These are phyloP conservation scores for Yueomyces sinensis DNA, from an alignment of 805 yeast species.

Conservation along the genomic window DNA sequence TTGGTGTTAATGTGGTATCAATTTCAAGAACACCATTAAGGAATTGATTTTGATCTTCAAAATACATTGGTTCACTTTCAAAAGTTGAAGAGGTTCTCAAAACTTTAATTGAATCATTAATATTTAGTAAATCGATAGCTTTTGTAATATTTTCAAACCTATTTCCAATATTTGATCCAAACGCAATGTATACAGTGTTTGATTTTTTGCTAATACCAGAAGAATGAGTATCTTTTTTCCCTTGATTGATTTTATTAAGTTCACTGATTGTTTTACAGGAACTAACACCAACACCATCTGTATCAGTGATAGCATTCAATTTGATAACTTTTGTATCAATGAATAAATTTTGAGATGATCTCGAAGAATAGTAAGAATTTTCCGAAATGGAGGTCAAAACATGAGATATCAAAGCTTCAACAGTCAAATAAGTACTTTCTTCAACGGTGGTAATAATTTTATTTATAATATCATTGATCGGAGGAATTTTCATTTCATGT, in stretches of 20 bases:
- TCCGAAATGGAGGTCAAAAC: slow-evolving; percentile 45
- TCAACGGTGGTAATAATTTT: slow-evolving; percentile 52
- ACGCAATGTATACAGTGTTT: slow-evolving; percentile 55
- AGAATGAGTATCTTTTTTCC: background rate
- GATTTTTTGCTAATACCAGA: slow-evolving; percentile 1
- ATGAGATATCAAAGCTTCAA: slow-evolving; percentile 76
- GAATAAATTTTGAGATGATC: slow-evolving; percentile 23
- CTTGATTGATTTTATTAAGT: background rate
- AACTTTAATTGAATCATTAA: slow-evolving; percentile 32
- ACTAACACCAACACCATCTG: slow-evolving; percentile 85
- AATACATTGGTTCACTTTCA: slow-evolving; percentile 89
- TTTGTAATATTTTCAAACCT: slow-evolving; percentile 44
- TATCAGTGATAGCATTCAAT: slow-evolving; percentile 77
- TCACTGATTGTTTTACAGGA: slow-evolving; percentile 29
- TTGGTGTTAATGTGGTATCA: slow-evolving; percentile 50
- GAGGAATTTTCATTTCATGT: slow-evolving; percentile 3
- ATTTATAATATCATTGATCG: slow-evolving; percentile 32
- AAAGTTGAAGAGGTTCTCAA: slow-evolving; percentile 63
- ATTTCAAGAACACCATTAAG: slow-evolving; percentile 71
- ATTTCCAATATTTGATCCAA: slow-evolving; percentile 82
- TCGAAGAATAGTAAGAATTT: slow-evolving; percentile 27
- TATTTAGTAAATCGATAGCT: slow-evolving; percentile 34
- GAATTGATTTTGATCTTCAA: slow-evolving; percentile 64
- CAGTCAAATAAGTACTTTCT: slow-evolving; percentile 72
- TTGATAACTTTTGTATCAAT: slow-evolving; percentile 58